Evolutionary conservation across 2,329 filamentous ascomycete species (phyloP), one percentile per base, ranked within the genome.

Genomic region (Exophiala dermatitidis): DNA sequence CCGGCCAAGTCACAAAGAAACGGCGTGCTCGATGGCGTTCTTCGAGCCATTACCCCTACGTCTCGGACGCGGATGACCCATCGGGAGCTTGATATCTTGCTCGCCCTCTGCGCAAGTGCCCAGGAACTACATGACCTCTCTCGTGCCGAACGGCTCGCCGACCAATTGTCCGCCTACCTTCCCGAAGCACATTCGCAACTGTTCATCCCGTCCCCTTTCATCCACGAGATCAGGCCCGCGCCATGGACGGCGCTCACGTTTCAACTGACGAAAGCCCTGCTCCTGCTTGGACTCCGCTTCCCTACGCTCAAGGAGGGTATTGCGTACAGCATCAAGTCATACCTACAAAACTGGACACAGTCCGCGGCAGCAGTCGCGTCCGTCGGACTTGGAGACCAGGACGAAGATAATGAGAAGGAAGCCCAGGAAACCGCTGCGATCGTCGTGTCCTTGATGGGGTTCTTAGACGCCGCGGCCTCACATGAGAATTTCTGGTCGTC

Each of bases 71-170:
- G 68, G 33, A 72, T 74, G 70, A 88, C 84, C 49, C 82, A 90
- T 50, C 84, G 88, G 64, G 94, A 98, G 75, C 85, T 95, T 62
- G 91, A 98, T 69, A 87, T 95, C 49, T 78, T 98, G 29, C 74
- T 97, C 29, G 89, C 93, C 41, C 77, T 98, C 29, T 97, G 91
- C 75, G 91, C 90, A 72, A 88, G 91, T 49, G 88, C 90, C 2
- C 85, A 89, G 3, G 79, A 82, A 28, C 77, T 97, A 29, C 78
- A 83, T 48, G 83, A 82, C 43, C 70, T 74, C 40, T 81, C 88
- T 56, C 85, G 86, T 65, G 90, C 90, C 30, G 82, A 87, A 64
- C 85, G 83, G 63, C 80, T 98, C 37, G 80, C 84, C n/a, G 76
- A 78, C 33, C 90, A 95, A 62, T 74, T 98, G 38, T 80, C 84